Conservation (phyloP, 2,329 filamentous ascomycete genomes). For the Botrytis pseudocinerea region DNA sequence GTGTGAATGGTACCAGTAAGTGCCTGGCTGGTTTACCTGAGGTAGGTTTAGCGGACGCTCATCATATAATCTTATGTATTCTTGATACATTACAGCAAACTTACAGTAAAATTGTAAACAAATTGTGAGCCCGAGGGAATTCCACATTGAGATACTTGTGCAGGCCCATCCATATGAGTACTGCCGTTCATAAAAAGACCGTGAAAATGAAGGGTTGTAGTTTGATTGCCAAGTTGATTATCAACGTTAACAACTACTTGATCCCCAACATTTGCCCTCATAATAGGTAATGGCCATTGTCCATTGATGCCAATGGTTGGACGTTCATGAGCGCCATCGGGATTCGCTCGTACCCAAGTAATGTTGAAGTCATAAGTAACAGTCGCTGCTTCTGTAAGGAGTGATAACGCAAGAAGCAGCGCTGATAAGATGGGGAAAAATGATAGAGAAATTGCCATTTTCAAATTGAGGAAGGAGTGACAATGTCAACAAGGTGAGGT, state of each 20-base stretch:
- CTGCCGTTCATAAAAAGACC: conserved; percentile 69
- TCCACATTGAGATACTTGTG: conserved; percentile 64
- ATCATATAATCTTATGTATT: not conserved
- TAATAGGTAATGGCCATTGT: conserved; percentile 70
- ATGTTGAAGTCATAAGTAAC: conserved; percentile 67
- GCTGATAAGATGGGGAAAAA: conserved; percentile 44
- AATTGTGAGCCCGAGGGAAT: conserved; percentile 65
- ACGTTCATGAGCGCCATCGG: conserved; percentile 64
- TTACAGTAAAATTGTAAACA: conserved; percentile 67
- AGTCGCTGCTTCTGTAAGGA: conserved; percentile 46
- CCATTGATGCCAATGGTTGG: conserved; percentile 77
- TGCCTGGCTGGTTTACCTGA: conserved; percentile 63
- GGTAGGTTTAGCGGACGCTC: conserved; percentile 38
- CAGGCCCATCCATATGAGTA: conserved; percentile 68
- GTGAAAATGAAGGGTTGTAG: conserved; percentile 68
- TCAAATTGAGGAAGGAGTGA: not conserved
- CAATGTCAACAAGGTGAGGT: not conserved
- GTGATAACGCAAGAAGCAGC: conserved; percentile 39
- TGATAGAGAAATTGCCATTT: conserved; percentile 48
- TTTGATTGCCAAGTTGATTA: conserved; percentile 52
- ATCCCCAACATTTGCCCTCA: conserved; percentile 64
- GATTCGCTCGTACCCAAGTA: conserved; percentile 70
- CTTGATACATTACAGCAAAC: conserved; percentile 5
- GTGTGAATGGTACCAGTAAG: conserved; percentile 75
- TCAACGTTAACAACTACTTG: conserved; percentile 46